Evolutionary conservation across 148 eudicot species (phyloP), one percentile per base, ranked within the genome.

Genomic region (Nyssa sinensis): DNA sequence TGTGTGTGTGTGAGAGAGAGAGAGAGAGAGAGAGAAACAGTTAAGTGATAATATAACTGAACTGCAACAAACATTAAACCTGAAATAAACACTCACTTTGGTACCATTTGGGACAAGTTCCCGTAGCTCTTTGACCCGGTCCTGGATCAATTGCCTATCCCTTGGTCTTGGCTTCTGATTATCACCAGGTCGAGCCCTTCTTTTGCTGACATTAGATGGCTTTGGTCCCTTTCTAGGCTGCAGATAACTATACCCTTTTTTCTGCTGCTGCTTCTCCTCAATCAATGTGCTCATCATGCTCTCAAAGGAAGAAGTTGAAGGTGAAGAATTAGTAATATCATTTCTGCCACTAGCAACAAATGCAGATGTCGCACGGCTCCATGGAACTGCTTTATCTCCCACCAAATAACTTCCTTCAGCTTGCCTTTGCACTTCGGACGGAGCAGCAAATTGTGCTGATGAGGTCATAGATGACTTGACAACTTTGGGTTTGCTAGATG

Each of bases 141-240:
- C 97, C 71, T 91, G 98, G 66, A 93, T 86, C 64, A 93, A 82
- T 70, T 93, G 98, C 74, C 98, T 86, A 60, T 93, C 98, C 32
- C 93, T 83, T 67, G 98, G 98, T 74, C 93, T 86, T 29, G 84
- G 81, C 85, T 74, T 93, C 49, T 67, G 78, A 29, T 62, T 79
- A 70, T 64, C 81, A 39, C 82, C 84, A 35, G 77, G 27, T 62
- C 70, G 70, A 27, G 61, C 80, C 85, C 78, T 89, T 71, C 81
- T 83, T 83, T 81, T 93, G 39, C 57, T 75, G 25, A 61, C 60
- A 71, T 51, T 73, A 1, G 86, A 73, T 11, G 35, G 62, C 49
- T 83, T 83, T 34, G 76, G 53, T 17, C 70, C 83, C 71, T 80
- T 83, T 41, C 44, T 77, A 5, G 39, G 58, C 61, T 79, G 70